These are phyloP conservation scores for Prinsepia uniflora DNA, from an alignment of 306 rosid genomes.

Conservation along the genomic window DNA sequence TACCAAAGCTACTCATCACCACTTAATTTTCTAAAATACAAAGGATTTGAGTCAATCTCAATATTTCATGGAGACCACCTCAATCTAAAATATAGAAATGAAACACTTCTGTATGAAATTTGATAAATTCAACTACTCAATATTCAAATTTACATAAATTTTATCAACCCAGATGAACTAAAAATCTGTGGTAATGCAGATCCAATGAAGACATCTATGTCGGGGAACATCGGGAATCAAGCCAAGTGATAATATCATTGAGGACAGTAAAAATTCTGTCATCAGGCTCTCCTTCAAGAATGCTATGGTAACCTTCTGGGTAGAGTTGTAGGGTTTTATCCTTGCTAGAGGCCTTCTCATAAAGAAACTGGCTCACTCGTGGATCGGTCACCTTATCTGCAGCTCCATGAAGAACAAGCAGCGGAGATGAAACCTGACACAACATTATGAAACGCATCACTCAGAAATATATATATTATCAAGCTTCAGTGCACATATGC, in stretches of 20 bases:
- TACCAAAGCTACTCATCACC: too few species aligned
- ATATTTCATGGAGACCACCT: too few species aligned
- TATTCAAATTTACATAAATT: too few species aligned
- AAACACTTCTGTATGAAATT: too few species aligned
- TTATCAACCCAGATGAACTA: too few species aligned
- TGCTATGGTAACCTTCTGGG: constrained; percentile 65
- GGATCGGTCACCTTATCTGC: constrained; percentile 87
- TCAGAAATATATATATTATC: too few species aligned
- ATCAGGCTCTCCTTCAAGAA: constrained; percentile 90
- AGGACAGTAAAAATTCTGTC: constrained; percentile 57
- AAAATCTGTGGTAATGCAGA: neutral
- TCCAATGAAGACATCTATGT: neutral
- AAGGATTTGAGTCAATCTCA: too few species aligned
- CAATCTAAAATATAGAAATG: too few species aligned
- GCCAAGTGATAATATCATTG: constrained; percentile 72
- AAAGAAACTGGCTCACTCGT: constrained; percentile 63
- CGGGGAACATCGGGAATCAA: constrained; percentile 44
- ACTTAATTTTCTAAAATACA: too few species aligned
- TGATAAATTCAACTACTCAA: too few species aligned
- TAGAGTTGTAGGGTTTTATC: constrained; percentile 70
- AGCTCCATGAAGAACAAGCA: constrained; percentile 82
- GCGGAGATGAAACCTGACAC: constrained; percentile 67
- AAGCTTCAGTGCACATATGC: neutral
- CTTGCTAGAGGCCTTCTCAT: constrained; percentile 64
- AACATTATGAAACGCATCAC: neutral